These are phyloP conservation scores for Setaria viridis DNA, from an alignment of 202 grass and related monocot species.

Conservation along the genomic window DNA sequence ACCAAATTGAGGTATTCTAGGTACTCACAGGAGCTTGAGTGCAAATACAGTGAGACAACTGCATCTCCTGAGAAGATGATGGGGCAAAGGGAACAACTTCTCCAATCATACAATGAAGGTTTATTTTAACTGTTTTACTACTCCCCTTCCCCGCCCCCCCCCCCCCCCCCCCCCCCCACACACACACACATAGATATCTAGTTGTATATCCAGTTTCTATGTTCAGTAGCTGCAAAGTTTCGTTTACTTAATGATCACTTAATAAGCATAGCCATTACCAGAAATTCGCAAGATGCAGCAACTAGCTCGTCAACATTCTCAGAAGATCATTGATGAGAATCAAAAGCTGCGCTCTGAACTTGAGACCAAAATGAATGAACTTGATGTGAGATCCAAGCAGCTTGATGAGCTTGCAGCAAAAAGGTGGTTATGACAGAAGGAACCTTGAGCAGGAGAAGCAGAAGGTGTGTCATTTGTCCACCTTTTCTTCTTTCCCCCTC, in stretches of 20 bases:
- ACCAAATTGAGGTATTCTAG: constrained; percentile 57
- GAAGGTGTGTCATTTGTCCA: constrained; percentile 57
- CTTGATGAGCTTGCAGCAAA: constrained; percentile 77
- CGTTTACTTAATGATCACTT: constrained; percentile 24
- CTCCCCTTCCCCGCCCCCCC: too few species aligned
- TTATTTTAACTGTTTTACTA: constrained; percentile 27
- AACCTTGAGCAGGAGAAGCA: constrained; percentile 81
- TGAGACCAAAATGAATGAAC: constrained; percentile 74
- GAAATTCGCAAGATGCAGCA: constrained; percentile 95
- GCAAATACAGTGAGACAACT: constrained; percentile 51
- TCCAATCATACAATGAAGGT: constrained; percentile 63
- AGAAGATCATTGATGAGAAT: constrained; percentile 82
- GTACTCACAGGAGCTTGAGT: constrained; percentile 52
- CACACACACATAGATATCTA: background rate
- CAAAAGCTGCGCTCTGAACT: constrained; percentile 76
- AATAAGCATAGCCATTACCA: constrained; percentile 43
- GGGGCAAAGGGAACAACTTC: constrained; percentile 60
- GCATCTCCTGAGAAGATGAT: constrained; percentile 61
- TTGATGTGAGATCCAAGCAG: constrained; percentile 67
- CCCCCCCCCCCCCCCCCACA: too few species aligned
- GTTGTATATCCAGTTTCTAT: constrained; percentile 32
- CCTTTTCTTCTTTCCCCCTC: background rate
- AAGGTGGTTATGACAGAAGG: constrained; percentile 77
- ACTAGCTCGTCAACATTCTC: constrained; percentile 80
- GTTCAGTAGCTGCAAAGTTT: constrained; percentile 6